A percentile compares a stretch with the other conserved stretches of the same genome.
phyloP scores from a whole-genome alignment of 306 rosid species.

The Begonia peltatifolia region DNA sequence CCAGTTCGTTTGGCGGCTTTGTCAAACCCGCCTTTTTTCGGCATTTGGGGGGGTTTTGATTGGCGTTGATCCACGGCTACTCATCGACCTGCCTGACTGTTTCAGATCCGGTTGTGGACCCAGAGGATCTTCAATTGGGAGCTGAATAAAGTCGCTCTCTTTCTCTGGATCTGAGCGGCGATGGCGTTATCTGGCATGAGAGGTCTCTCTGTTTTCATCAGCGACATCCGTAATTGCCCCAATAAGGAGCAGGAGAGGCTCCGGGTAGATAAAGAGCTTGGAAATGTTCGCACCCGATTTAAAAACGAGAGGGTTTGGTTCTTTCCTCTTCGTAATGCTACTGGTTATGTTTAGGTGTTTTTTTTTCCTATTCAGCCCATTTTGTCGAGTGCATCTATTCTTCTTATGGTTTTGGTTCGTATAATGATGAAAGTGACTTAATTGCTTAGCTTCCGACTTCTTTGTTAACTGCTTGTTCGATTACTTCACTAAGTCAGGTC shows the following conservation, averaged over 20 bases:
- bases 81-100: slow-evolving; percentile 9
- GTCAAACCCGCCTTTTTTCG: slow-evolving; percentile 8
- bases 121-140: slow-evolving; percentile 33
- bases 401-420: slow-evolving; percentile 6
- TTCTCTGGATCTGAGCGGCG: slow-evolving; percentile 46
- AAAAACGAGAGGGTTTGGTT: slow-evolving; percentile 89
- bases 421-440: slow-evolving; percentile 3
- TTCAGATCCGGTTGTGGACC: slow-evolving; percentile 34
- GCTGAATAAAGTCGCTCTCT: slow-evolving; percentile 14
- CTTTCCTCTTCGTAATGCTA: slow-evolving; percentile 5
- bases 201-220: slow-evolving; percentile 95
- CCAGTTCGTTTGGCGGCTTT: slow-evolving; percentile 5
- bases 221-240: slow-evolving; percentile 94
- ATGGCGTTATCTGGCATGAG: slow-evolving; percentile 99
- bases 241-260: slow-evolving; percentile 96
- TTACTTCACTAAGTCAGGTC: background rate
- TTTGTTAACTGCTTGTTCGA: no score
- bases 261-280: slow-evolving; percentile 96
- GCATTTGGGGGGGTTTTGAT: background rate
- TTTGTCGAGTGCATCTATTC: background rate
- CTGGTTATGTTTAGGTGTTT: background rate
- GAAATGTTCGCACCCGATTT: slow-evolving; percentile 95
- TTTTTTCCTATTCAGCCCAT: background rate
- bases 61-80: slow-evolving; percentile 21
- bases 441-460: slow-evolving; percentile 7